These are phyloP conservation scores for Tulasnella sp. DNA, from an alignment of 768 basidiomycete genomes.

Conservation along the genomic window DNA sequence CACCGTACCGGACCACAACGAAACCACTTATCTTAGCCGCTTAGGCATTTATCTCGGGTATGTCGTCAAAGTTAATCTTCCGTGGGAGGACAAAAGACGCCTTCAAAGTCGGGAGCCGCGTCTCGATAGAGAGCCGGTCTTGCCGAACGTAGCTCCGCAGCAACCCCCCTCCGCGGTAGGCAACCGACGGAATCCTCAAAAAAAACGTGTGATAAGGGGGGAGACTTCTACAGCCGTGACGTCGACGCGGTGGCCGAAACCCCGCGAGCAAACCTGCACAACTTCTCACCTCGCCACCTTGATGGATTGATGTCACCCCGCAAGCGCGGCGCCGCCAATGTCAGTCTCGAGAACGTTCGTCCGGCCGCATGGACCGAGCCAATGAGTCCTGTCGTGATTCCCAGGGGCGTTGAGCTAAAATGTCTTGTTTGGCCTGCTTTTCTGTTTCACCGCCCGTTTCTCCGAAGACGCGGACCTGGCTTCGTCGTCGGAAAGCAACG, in stretches of 20 bases:
- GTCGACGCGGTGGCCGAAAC: neutral
- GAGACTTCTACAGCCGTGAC: neutral
- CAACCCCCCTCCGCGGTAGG: neutral
- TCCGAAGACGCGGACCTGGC: neutral
- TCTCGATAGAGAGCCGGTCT: neutral
- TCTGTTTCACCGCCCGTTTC: slow-evolving; percentile 8
- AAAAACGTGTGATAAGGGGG: neutral
- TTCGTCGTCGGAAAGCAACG: neutral
- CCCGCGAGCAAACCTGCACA: neutral
- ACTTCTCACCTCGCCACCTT: neutral
- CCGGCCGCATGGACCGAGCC: neutral
- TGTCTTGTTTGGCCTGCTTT: slow-evolving; percentile 3
- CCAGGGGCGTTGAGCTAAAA: neutral
- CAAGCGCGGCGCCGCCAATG: neutral
- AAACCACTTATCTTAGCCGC: neutral
- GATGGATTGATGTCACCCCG: neutral
- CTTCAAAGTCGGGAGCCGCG: neutral
- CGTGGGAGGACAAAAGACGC: neutral
- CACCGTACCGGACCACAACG: neutral
- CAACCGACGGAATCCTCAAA: neutral
- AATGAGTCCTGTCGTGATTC: neutral
- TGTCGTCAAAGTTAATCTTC: neutral
- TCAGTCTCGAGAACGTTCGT: neutral
- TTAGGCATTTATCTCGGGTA: neutral
- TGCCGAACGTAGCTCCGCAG: neutral